phyloP scores from a whole-genome alignment of 805 yeast genomes.

The Saccharomyces jurei region DNA sequence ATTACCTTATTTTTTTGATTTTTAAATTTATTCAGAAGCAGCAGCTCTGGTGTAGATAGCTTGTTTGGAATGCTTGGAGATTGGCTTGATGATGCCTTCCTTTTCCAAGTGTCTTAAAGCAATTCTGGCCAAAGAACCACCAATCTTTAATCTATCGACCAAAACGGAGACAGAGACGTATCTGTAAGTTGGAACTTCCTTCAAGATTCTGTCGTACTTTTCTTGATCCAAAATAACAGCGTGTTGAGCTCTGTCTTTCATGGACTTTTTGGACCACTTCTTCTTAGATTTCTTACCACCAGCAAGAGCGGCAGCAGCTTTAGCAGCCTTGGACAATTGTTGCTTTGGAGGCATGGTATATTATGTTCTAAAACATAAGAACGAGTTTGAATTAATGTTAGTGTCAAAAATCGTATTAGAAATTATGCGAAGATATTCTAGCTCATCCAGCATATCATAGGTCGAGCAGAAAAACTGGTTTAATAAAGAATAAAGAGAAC shows the following conservation, averaged over 20 bases:
- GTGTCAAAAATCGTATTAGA: not conserved
- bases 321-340: slow-evolving; percentile 99
- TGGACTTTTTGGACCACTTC: slow-evolving; percentile 99
- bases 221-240: slow-evolving; percentile 95
- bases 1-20: not conserved
- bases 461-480: not conserved
- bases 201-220: slow-evolving; percentile 96
- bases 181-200: slow-evolving; percentile 99
- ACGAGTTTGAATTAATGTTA: not conserved
- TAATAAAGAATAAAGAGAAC: not conserved
- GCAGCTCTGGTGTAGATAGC: slow-evolving; percentile 86
- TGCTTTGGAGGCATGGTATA: slow-evolving; percentile 93
- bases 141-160: slow-evolving; percentile 98
- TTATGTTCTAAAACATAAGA: slow-evolving; percentile 3
- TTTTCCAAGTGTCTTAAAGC: slow-evolving; percentile 93
- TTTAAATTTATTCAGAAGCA: slow-evolving; percentile 46
- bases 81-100: slow-evolving; percentile 91
- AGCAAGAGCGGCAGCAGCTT: slow-evolving; percentile 99
- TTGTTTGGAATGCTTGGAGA: slow-evolving; percentile 93
- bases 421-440: not conserved
- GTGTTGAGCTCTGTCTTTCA: slow-evolving; percentile 99
- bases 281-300: slow-evolving; percentile 99
- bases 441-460: not conserved
- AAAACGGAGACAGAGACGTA: slow-evolving; percentile 95
- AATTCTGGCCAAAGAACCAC: slow-evolving; percentile 98